Conservation (phyloP, 2,329 filamentous ascomycete genomes). For the Xylariaceae sp. region DNA sequence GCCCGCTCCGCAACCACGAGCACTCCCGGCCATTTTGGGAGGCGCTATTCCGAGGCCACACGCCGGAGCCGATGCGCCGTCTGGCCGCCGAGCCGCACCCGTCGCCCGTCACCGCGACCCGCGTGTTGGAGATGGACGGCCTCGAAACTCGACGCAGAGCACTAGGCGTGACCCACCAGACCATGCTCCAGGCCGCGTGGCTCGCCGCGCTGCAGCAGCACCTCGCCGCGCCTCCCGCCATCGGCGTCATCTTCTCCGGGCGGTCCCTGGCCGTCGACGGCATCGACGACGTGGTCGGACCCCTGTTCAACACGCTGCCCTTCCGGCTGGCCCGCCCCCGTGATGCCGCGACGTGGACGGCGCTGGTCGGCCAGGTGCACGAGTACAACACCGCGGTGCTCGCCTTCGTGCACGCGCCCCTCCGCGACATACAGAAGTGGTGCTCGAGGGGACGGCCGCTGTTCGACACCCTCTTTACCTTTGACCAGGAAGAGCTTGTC, state of each 20-base stretch:
- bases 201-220: slow-evolving; percentile 50
- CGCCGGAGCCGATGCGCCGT: slow-evolving; percentile 15
- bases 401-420: slow-evolving; percentile 68
- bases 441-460: slow-evolving; percentile 51
- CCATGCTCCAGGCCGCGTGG: slow-evolving; percentile 72
- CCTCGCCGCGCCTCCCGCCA: slow-evolving; percentile 38
- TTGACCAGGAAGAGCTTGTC: slow-evolving; percentile 48
- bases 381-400: slow-evolving; percentile 60
- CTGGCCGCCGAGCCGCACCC: slow-evolving; percentile 3
- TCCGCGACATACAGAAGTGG: slow-evolving; percentile 78
- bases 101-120: slow-evolving; percentile 15
- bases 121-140: slow-evolving; percentile 28
- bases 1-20: slow-evolving; percentile 50
- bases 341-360: slow-evolving; percentile 45
- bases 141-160: slow-evolving; percentile 47
- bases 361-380: slow-evolving; percentile 58
- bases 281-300: slow-evolving; percentile 64
- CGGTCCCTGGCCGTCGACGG: slow-evolving; percentile 61
- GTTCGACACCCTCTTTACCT: slow-evolving; percentile 79
- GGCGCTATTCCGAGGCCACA: slow-evolving; percentile 38
- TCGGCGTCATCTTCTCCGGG: slow-evolving; percentile 75
- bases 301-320: slow-evolving; percentile 85
- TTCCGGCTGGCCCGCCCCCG: slow-evolving; percentile 45
- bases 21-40: slow-evolving; percentile 58
- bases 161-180: slow-evolving; percentile 69